Evolutionary conservation across 345 rosid species (phyloP), one percentile per base, ranked within the genome.

Genomic region (Cardamine chenopodiifolia): DNA sequence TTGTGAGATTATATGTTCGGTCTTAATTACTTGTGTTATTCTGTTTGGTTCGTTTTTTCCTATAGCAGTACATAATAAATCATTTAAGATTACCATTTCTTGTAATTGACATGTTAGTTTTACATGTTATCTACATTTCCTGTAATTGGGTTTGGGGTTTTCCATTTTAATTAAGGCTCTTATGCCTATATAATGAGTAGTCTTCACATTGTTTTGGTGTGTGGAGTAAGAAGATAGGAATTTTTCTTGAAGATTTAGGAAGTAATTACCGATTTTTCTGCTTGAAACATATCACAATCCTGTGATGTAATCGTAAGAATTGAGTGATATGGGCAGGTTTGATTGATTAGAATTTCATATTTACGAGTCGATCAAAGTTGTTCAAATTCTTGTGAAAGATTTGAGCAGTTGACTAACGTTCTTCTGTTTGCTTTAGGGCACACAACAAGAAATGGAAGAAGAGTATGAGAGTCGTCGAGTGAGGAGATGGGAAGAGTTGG

Each of bases 401-500:
- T 17, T 3, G 2, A 44, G 44, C 15, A 18, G 31, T 40, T 48
- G 28, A 28, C 39, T 19, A n/a, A 60, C 69, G n/a, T 68, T 50
- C n/a, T 61, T 40, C 2, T 60, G 18, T 17, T 68, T 60, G 28
- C 2, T 3, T 49, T 42, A 68, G 71, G 80, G 71, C 15, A 31
- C 15, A 31, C 26, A 42, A 3, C 2, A 44, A 54, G 57, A 61
- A 4, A 77, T 77, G 81, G 81, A 77, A 40, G 92, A 86, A 78
- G 98, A 88, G 63, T 72, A 75, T 47, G 80, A 48, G 4, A 6
- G 56, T 32, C 69, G 68, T 23, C 65, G 62, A 14, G 44, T 39
- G 29, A 83, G 87, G 81, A 88, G 87, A 83, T 90, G 97, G 98
- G 97, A 90, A 82, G 90, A 93, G 66, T 25, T 90, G 79, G 87